Evolutionary conservation across 2,329 filamentous ascomycete genomes (phyloP).

Genomic region (Claviceps sp.): DNA sequence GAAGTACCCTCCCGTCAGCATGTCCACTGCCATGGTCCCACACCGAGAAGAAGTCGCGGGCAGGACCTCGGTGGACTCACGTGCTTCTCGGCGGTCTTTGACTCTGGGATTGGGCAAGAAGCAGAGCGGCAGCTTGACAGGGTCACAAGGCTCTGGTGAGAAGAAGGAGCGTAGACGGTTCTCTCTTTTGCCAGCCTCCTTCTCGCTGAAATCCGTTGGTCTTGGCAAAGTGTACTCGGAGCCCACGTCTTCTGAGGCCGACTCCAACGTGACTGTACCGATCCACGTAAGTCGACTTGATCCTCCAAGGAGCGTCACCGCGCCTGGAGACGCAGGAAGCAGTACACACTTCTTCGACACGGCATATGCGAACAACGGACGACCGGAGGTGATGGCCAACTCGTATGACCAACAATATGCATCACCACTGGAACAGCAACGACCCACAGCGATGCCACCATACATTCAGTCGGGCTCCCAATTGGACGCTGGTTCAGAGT

Average conservation of each 20-base stretch:
- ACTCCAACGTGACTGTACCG: conserved; percentile 39
- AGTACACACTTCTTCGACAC: conserved; percentile 27
- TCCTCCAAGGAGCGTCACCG: conserved; percentile 19
- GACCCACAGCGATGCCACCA: conserved; percentile 30
- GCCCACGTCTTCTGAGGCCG: conserved; percentile 27
- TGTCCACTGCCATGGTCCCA: conserved; percentile 55
- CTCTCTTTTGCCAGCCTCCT: conserved; percentile 52
- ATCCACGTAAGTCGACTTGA: conserved; percentile 31
- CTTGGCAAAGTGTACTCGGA: conserved; percentile 37
- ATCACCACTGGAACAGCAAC: conserved; percentile 24
- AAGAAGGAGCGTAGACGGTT: conserved; percentile 51
- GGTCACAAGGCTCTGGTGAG: conserved; percentile 43
- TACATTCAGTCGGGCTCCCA: conserved; percentile 32
- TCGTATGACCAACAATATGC: conserved; percentile 29
- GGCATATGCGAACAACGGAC: conserved; percentile 23
- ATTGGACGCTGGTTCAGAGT: conserved; percentile 39
- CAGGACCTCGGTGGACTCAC: conserved; percentile 58
- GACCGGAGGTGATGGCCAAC: conserved; percentile 17
- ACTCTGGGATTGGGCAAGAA: conserved; percentile 58
- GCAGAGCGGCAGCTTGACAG: conserved; percentile 50
- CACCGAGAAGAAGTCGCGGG: conserved; percentile 36
- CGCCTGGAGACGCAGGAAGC: conserved; percentile 21
- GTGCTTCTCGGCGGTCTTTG: conserved; percentile 53
- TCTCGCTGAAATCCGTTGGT: conserved; percentile 52
- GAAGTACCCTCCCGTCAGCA: conserved; percentile 81